phyloP scores from a whole-genome alignment of 768 basidiomycete species.

The Suillus ampliporus region DNA sequence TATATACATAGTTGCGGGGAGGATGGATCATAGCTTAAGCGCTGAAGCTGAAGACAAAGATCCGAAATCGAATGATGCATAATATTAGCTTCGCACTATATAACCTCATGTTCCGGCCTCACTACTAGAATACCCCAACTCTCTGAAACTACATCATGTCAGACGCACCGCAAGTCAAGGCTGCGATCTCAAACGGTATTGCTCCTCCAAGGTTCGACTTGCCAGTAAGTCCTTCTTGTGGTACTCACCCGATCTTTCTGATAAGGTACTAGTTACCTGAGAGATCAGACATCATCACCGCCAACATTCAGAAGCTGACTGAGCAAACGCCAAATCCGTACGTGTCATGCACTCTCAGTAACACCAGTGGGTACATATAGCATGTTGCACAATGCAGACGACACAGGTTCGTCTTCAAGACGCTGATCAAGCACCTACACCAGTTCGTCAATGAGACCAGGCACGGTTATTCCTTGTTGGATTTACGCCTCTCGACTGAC shows the following conservation, averaged over 20 bases:
- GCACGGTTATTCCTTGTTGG: constrained; percentile 32
- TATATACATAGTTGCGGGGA: too few species aligned
- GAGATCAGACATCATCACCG: constrained; percentile 53
- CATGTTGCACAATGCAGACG: constrained; percentile 42
- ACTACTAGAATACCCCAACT: not conserved
- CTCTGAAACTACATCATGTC: constrained; percentile 6
- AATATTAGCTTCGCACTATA: not conserved
- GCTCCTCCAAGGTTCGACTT: constrained; percentile 43
- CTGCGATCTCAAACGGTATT: constrained; percentile 48
- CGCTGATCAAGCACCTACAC: constrained; percentile 72
- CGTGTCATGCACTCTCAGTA: constrained; percentile 15
- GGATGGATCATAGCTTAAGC: too few species aligned
- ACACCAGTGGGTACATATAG: not conserved
- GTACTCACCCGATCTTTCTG: not conserved
- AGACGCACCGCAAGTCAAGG: constrained; percentile 16
- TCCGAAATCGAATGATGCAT: not conserved
- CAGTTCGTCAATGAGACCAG: constrained; percentile 75
- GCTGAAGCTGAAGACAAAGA: not conserved
- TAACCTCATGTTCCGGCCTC: not conserved
- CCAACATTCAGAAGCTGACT: constrained; percentile 48
- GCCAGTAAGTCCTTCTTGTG: constrained; percentile 39
- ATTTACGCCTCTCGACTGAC: not conserved
- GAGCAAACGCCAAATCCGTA: constrained; percentile 47
- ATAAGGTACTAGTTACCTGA: constrained; percentile 48
- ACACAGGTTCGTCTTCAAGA: constrained; percentile 52